Evolutionary conservation across 2,329 filamentous ascomycete species (phyloP), one percentile per base, ranked within the genome.

Genomic region (Pezicula neosporulosa): DNA sequence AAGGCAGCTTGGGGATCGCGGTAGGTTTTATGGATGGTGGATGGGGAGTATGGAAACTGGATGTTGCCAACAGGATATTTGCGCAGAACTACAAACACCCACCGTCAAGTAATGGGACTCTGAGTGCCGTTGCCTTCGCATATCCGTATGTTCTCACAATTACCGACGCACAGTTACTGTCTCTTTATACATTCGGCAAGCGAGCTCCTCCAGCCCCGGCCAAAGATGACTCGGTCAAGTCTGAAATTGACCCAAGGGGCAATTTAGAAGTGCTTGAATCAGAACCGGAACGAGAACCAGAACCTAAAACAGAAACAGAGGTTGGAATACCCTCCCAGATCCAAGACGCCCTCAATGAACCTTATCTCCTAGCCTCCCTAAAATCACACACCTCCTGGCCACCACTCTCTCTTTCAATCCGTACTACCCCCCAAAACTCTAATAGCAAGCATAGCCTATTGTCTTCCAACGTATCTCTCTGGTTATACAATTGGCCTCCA

Each of bases 401-500:
- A 3, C 92, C 92, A 1, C 73, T 95, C 9, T 89, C 90, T 0
- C 72, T 96, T n/a, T 93, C 90, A 0, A 81, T 97, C 36, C 83
- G 91, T n/a, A 80, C 77, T 24, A 82, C 82, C 13, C 66, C 66
- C 80, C 0, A 72, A 74, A 3, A 81, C 80, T 10, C 81, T 90
- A 16, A 80, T 90, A n/a, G 87, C 90, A 2, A 91, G 89, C 0
- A 88, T 97, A 53, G 92, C 90, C 1, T 97, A 96, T 66, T 89
- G 89, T 0, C 83, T 95, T 57, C 85, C 87, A 15, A 87, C 88
- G 2, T 82, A 85, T 60, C 76, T 86, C 3, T 84, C 83, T 41
- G 91, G 91, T 27, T 97, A 92, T 89, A 91, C 88, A 7, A 80
- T 96, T 15, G 92, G 91, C 2, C 82, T 97, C n/a, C 93, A 97